Evolutionary conservation across 306 rosid genomes (phyloP), one percentile per base, ranked within the genome.

Genomic region (Prunus mume): DNA sequence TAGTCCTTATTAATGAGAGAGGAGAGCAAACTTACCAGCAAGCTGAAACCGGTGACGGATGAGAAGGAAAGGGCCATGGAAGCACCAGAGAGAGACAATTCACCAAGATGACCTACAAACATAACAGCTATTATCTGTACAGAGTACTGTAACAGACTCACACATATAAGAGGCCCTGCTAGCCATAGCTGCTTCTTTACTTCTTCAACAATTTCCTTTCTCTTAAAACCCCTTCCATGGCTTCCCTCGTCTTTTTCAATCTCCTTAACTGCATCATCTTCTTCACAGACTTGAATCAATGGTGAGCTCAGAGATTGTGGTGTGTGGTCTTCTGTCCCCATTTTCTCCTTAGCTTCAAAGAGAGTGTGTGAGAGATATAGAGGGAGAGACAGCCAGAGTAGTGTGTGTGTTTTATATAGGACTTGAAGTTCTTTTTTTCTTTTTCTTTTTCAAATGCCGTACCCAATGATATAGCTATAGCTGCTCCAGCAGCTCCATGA

Each of bases 61-160:
- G 91, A 81, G 71, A 92, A 90, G 52, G 97, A 90, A 60, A 90
- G 80, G 9, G 93, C 97, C 91, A 92, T 84, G 32, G 96, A 83
- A 72, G 97, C 92, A 71, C 86, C 91, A 3, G 96, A 78, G 41
- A 88, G 92, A 47, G 92, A 17, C 19, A 90, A 12, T 12, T 88
- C 78, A 0, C 92, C 97, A 11, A 87, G 96, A 75, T 88, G 97
- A 13, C 96, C 93, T 1, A 90, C 92, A 45, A 88, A 92, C 97
- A 90, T 93, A 0, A 93, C 81, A 24, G 97, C 88, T 56, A 92
- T 87, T 38, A 88, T 69, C 81, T 87, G 93, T 3, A 85, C 68
- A 80, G 85, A 81, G 47, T 65, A 86, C 58, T 84, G 90, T 24
- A 90, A 75, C 1, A 92, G 22, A 69, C 78, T 80, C 58, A 85